Base-by-base conservation (phyloP, 2,329 filamentous ascomycete species). In the Alternaria arbusti region DNA sequence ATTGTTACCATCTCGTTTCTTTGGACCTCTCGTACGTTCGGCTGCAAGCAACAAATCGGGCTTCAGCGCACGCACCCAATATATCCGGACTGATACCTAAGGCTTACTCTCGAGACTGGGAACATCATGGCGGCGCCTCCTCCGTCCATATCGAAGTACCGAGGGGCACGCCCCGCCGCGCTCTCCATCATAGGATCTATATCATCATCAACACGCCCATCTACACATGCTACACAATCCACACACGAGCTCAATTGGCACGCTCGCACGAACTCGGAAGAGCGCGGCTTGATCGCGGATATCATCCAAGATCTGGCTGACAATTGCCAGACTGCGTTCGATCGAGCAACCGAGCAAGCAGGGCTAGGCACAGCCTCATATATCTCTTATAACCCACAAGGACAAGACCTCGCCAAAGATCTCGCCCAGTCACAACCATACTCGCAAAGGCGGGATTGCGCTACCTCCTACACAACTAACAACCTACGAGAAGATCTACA, bases 271-370 rank as follows among this genome's bases (percentile, higher is more conserved):
- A 17, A 25, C 25, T 25, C 52, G 11, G 56, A 61, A 12, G 61
- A 67, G 44, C 56, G 57, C 40, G 62, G 69, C 30, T 23, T 68
- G 28, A 70, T 73, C 17, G 55, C 57, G 40, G 45, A 62, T 11
- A 67, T 71, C 20, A 62, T 72, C n/a, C 50, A 68, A 30, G 70
- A 73, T 30, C 49, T 73, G 9, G 60, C 60, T n/a, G 57, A 63
- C 30, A 65, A 64, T 15, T 66, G 67, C 40, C 64, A 70, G 3
- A 59, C 59, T 23, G 60, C 61, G 7, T 71, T 70, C 20, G 62
- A 63, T 15, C 62, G 55, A 43, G 59, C 70, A 32, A 52, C 66
- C 40, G 63, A 63, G 6, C 54, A 57, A 45, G 57, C 56, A 25
- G 49, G 56, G 15, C 44, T 54, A 17, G 40, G 55, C 25, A 57